Evolutionary conservation across 1,284 basidiomycete genomes (phyloP), one percentile per base, ranked within the genome.

Genomic region (Coniferiporia weirii): DNA sequence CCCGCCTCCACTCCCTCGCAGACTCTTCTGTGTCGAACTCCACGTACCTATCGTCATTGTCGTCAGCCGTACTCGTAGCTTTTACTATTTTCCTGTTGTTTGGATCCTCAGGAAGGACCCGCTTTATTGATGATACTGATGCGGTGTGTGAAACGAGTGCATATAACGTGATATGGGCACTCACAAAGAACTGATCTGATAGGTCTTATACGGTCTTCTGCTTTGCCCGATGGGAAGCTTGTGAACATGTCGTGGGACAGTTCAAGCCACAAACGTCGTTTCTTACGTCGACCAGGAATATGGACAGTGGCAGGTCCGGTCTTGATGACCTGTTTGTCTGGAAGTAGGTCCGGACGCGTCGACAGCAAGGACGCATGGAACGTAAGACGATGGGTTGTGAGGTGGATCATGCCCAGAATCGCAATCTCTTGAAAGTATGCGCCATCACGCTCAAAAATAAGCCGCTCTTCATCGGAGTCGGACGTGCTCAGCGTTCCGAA

Each of bases 301-400:
- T 82, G 81, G 17, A 83, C 67, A 0, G 77, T 72, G 3, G 80
- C 82, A 1, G 82, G 72, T 0, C 85, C 85, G 1, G 79, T 66
- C 63, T 79, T 81, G 50, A 87, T 70, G 20, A 82, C 62, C 45
- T 72, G 66, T 48, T 69, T 66, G 13, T 67, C 63, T 9, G 68
- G 63, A 13, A 61, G 61, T 15, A 71, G 54, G 46, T 73, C 73
- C 4, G 76, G 72, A 4, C 71, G 68, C 12, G 78, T 76, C 0
- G 81, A 75, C 2, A 84, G 76, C 15, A 87, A 67, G 4, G 82
- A 79, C 1, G 85, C 85, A 64, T 87, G 85, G 67, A 89, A 89
- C 0, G 82, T 69, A 13, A 87, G 63, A 6, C 85, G 78, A 67
- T 87, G 83, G 1, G 82, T 84, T 0, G 85, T 88, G 20, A 87